Base-by-base conservation (phyloP, 495 filamentous ascomycete genomes). In the Neurospora hispaniola region DNA sequence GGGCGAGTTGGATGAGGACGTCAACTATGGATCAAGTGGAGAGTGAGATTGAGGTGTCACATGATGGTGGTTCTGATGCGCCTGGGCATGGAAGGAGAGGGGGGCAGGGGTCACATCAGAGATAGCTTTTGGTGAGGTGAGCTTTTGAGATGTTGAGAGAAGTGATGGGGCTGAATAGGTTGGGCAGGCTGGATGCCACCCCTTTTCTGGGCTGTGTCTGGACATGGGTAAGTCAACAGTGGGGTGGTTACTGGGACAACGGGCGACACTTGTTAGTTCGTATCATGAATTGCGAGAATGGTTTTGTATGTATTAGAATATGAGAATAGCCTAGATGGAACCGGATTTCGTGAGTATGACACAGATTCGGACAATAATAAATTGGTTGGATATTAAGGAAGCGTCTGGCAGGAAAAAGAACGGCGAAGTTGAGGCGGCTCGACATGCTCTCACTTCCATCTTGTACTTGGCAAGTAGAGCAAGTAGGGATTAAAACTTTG, bases 1-100 rank as follows among this genome's bases (percentile, higher is more conserved):
- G 81, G 69, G 76, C 77, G 11, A 77, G 80, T 44, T 79, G 81
- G 73, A 74, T 77, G 72, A 70, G 77, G 20, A 71, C 79, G 20
- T 71, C 73, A 20, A 76, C 76, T 12, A 78, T 75, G 69, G 81
- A 80, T 35, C 79, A 80, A 20, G 74, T 76, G 0, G 81, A 78
- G 42, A 38, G 39, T 42, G 78, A 81, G 42, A 73, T 81, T 9
- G 75, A 75, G 3, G 70, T 71, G 14, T 73, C 38, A 10, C 35
- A 59, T 16, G 69, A 73, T 48, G 62, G 38, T 38, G 39, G 72
- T 54, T 72, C 38, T 31, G 73, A 72, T 5, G 42, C 4, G 1
- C n/a, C 39, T 48, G 43, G 62, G 2, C 27, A 23, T 20, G 70
- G 42, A 42, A 54, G 48, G 59, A 48, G 48, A 62, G 6, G 23